Base-by-base conservation (phyloP, 148 eudicot genomes). In the Rhododendron williamsianum region DNA sequence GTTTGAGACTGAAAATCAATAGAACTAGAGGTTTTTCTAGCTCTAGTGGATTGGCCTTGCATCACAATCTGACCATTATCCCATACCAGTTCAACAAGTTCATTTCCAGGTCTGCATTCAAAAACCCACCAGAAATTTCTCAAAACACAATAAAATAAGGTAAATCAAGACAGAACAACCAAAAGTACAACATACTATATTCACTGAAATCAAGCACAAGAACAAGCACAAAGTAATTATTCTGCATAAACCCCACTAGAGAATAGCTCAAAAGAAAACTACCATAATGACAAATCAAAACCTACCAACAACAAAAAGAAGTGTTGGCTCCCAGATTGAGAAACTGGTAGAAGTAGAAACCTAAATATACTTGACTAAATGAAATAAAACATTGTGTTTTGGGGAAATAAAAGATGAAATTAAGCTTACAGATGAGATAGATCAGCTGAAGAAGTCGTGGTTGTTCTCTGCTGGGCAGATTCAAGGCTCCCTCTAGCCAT, bases 21-120 rank as follows among this genome's bases (percentile, higher is more conserved):
- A n/a, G 90, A 76, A 71, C 81, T 16, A 23, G 89, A 83, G 76
- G 63, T 82, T 84, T 85, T 92, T 74, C 85, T 86, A 79, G 71
- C 87, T 86, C 88, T 91, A 82, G 88, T 88, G 16, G 93, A 87
- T 86, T 91, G 95, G 69, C 96, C 92, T 88, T 95, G 98, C 92
- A 91, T 91, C 92, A 89, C 85, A 81, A 95, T 73, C 88, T 92
- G 93, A 52, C 96, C 98, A 87, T 93, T 93, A 85, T 94, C 92
- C 93, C 98, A 96, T 54, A 94, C 93, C 86, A 96, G 91, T 88
- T 96, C 99, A 83, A 90, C 86, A 46, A 89, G 87, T 48, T 90
- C 93, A 84, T 89, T 82, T 51, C 90, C 92, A 35, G 88, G 87
- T 83, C 99, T 96, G 93, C 93, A 88, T 74, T 76, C 6, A 18